Evolutionary conservation across 164 flowering plant genomes (phyloP), one percentile per base, ranked within the genome.

Genomic region (Kalanchoe fedtschenkoi): DNA sequence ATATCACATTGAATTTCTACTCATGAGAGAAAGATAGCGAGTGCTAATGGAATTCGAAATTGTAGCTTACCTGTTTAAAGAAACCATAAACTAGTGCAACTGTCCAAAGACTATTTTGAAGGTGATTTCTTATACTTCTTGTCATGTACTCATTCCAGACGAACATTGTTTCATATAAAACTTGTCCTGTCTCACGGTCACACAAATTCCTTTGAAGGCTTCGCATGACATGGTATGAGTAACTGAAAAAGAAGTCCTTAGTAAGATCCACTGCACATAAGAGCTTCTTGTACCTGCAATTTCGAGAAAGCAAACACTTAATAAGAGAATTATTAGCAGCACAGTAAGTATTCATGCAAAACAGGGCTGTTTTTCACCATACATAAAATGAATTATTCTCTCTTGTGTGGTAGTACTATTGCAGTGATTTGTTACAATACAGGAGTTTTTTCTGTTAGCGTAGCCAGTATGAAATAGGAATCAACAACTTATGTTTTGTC

Each of bases 191-290:
- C 70, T 80, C 75, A 66, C 68, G 69, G 60, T 79, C 77, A 75
- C 77, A 76, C 65, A 91, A 62, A 67, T 95, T 95, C 77, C 79
- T 87, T 72, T 95, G 99, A 72, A 91, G 88, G 75, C 97, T 91
- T 68, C 79, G 75, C 99, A 95, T 95, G 60, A 89, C 78, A 76
- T 85, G 89, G 83, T 91, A 95, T 61, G 99, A 91, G 80, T 95
- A 95, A 87, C 99, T 95, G 77, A 91, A 95, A 75, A 74, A 95
- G 96, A 95, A 95, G 87, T 91, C 99, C 87, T 89, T 95, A 15
- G 97, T 85, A 63, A 95, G 97, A 72, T 95, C 97, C 83, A 95
- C 83, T 26, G 82, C 74, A 86, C 91, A 80, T 32, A 95, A 82
- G 69, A 95, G 99, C 90, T 77, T 95, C 96, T 85, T 91, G 91